Evolutionary conservation across 306 rosid genomes (phyloP).

Genomic region (Prosopis cineraria): DNA sequence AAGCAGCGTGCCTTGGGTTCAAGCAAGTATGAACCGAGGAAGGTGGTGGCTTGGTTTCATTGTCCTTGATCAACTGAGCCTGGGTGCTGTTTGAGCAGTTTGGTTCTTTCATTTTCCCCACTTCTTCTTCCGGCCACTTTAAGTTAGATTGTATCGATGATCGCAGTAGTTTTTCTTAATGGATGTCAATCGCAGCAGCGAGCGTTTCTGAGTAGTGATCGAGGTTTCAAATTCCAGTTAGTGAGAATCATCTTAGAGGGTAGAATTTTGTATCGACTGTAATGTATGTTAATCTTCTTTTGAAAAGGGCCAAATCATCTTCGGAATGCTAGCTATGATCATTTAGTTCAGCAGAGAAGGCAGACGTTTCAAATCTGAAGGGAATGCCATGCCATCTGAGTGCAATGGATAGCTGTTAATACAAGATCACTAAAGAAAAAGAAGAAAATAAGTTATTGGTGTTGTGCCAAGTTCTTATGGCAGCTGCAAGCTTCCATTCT

Average conservation of each 20-base stretch:
- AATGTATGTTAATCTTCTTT: conserved; percentile 38
- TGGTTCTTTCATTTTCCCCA: conserved; percentile 26
- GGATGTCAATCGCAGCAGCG: conserved; percentile 41
- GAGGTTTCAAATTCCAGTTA: conserved; percentile 48
- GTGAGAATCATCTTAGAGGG: conserved; percentile 55
- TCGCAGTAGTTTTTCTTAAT: conserved; percentile 36
- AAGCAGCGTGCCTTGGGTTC: conserved; percentile 38
- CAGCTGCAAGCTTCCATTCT: not conserved
- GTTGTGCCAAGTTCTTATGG: not conserved
- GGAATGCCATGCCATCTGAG: not conserved
- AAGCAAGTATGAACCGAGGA: conserved; percentile 39
- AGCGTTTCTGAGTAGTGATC: conserved; percentile 41
- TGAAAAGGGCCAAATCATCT: conserved; percentile 36
- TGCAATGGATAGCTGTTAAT: not conserved
- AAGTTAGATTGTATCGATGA: conserved; percentile 43
- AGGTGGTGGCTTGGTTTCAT: conserved; percentile 20
- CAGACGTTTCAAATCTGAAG: conserved; percentile 8
- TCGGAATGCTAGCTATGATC: conserved; percentile 12
- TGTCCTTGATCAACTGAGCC: not conserved
- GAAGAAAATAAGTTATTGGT: not conserved
- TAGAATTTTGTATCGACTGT: conserved; percentile 60
- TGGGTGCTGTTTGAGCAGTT: conserved; percentile 48
- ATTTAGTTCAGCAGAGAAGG: no score
- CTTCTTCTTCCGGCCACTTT: conserved; percentile 5
- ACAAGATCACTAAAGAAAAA: not conserved